Evolutionary conservation across 495 filamentous ascomycete genomes (phyloP), one percentile per base, ranked within the genome.

Genomic region (Neurospora sp.): DNA sequence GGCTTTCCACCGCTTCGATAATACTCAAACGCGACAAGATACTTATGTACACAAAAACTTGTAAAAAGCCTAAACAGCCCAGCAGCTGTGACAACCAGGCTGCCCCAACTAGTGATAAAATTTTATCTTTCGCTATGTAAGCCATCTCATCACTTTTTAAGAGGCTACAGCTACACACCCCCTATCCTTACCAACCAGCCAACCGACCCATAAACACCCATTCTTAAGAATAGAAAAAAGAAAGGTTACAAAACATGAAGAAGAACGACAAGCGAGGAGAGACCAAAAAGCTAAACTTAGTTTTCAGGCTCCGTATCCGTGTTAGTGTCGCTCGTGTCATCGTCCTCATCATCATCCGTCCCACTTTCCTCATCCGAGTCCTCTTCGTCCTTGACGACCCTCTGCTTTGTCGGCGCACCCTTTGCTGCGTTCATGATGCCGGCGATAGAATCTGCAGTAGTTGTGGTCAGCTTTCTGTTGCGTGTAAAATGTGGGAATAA

Each of bases 391-490:
- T 69, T 39, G 35, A 86, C 81, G 78, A 85, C 85, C 79, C 77
- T 83, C 80, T 87, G 86, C 83, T 90, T 91, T 42, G 77, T 78
- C 46, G 83, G 80, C 27, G 87, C 82, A 72, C 85, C 82, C 82
- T 96, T 96, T 71, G 97, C 88, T 1, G 93, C 92, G 60, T 90
- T 90, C 96, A 98, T 98, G 84, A 97, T 93, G 71, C 96, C 96
- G 31, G 94, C 95, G 78, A 99, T 86, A 3, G 96, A 94, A 84
- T 98, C 96, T 98, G 72, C 44, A 46, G 20, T 4, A 39, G 16
- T 10, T 54, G 46, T 72, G 46, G 75, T 85, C 75, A 82, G 82
- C 80, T 76, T 82, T 77, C 62, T 77, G 31, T 62, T 9, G 11
- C 69, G 6, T 38, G 37, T 35, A 35, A 54, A 69, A 37, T 42